Evolutionary conservation across 257 asterid species (phyloP).

Genomic region (Cynanchum wilfordii): DNA sequence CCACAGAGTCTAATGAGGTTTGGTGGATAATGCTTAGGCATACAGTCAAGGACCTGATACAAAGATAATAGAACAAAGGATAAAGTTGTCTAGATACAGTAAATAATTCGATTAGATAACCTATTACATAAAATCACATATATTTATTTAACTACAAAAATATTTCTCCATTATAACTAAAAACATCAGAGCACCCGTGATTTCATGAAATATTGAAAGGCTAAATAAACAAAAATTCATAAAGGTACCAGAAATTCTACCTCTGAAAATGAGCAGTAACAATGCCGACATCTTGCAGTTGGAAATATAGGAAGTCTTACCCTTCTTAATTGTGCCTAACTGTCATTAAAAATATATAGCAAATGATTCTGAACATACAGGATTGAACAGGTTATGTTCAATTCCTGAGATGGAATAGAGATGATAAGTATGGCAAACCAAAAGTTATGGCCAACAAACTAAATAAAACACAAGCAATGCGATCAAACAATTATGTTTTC

Average conservation of each 20-base stretch:
- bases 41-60: slow-evolving; percentile 68
- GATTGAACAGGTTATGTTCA: background rate
- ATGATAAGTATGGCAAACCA: background rate
- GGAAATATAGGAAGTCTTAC: background rate
- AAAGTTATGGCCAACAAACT: too few relatives aligned
- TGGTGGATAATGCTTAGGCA: slow-evolving; percentile 92
- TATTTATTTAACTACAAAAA: background rate
- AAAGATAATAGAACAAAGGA: background rate
- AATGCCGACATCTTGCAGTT: background rate
- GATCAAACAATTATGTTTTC: background rate
- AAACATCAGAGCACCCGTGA: background rate
- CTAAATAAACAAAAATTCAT: background rate
- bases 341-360: background rate
- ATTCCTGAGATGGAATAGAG: background rate
- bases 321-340: background rate
- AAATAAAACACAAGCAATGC: too few relatives aligned
- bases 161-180: background rate
- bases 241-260: background rate
- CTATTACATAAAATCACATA: background rate
- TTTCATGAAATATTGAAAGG: background rate
- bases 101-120: background rate
- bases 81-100: background rate
- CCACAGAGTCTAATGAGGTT: slow-evolving; percentile 84
- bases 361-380: background rate
- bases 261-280: background rate